phyloP scores from a whole-genome alignment of 768 basidiomycete genomes.

The Pulveroboletus sp. region DNA sequence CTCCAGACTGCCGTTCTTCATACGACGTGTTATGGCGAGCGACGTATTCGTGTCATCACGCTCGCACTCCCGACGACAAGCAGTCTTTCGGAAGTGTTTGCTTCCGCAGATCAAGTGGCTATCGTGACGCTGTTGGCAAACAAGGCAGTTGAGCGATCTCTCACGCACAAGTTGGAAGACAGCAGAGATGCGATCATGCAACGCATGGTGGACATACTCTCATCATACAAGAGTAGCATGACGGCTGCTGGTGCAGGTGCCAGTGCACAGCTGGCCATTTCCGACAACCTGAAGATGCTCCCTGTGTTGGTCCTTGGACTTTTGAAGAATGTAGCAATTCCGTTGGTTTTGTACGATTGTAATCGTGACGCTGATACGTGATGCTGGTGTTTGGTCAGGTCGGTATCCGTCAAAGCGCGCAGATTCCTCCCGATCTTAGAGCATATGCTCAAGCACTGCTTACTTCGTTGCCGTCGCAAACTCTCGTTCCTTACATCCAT shows the following conservation, averaged over 20 bases:
- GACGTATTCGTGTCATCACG: constrained; percentile 88
- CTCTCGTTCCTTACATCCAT: constrained; percentile 90
- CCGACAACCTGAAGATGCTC: constrained; percentile 92
- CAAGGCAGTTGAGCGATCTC: constrained; percentile 87
- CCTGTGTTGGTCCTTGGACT: constrained; percentile 87
- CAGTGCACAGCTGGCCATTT: constrained; percentile 86
- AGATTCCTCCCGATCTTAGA: constrained; percentile 94
- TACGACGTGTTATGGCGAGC: constrained; percentile 90
- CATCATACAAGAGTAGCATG: constrained; percentile 93
- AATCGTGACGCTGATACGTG: not conserved
- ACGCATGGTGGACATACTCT: constrained; percentile 78
- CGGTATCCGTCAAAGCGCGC: constrained; percentile 90
- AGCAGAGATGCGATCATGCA: constrained; percentile 80
- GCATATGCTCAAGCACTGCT: constrained; percentile 92
- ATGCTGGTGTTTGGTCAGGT: constrained; percentile 45
- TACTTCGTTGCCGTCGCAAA: constrained; percentile 86
- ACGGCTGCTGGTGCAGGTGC: constrained; percentile 91
- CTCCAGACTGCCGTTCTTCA: constrained; percentile 93
- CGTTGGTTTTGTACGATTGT: not conserved
- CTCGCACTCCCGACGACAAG: constrained; percentile 83
- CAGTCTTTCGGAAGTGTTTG: constrained; percentile 84
- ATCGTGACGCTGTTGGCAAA: constrained; percentile 80
- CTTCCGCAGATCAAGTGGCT: constrained; percentile 85
- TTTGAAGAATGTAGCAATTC: constrained; percentile 80
- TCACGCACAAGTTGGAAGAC: constrained; percentile 85